A percentile compares a stretch with the other conserved stretches of the same genome.
Conservation (phyloP, 805 yeast species). For the Saccharomycopsis sp. region DNA sequence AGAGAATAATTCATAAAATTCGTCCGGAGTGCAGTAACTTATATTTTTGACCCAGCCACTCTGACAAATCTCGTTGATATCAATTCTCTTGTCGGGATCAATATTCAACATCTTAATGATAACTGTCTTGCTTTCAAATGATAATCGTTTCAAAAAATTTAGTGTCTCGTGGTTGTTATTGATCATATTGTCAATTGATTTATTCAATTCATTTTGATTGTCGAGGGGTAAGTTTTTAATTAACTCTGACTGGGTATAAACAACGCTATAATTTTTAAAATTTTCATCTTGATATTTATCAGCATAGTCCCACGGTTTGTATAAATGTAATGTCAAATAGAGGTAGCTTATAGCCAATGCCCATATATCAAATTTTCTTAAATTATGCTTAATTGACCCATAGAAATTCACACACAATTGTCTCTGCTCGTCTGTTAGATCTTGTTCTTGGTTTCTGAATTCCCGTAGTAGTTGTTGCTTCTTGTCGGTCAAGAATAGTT, state of each 20-base stretch:
- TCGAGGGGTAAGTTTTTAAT: slow-evolving; percentile 27
- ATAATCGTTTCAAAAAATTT: slow-evolving; percentile 8
- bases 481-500: slow-evolving; percentile 14
- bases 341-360: slow-evolving; percentile 18
- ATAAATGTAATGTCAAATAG: slow-evolving; percentile 9
- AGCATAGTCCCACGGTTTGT: slow-evolving; percentile 21
- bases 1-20: slow-evolving; percentile 8
- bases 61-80: slow-evolving; percentile 3
- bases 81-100: slow-evolving; percentile 3
- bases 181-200: slow-evolving; percentile 13
- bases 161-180: slow-evolving; percentile 10
- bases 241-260: slow-evolving; percentile 9
- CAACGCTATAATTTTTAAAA: slow-evolving; percentile 6
- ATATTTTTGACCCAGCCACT: slow-evolving; percentile 18
- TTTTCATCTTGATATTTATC: slow-evolving; percentile 9
- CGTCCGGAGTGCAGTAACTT: slow-evolving; percentile 11
- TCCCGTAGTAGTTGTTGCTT: slow-evolving; percentile 1
- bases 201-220: slow-evolving; percentile 16
- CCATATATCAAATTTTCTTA: slow-evolving; percentile 17
- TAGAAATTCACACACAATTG: slow-evolving; percentile 5
- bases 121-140: slow-evolving; percentile 9
- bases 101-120: slow-evolving; percentile 15
- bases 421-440: background rate
- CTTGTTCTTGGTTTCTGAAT: background rate
- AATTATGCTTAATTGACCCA: background rate